Base-by-base conservation (phyloP, 1,284 basidiomycete species). In the Ustilago lituana region DNA sequence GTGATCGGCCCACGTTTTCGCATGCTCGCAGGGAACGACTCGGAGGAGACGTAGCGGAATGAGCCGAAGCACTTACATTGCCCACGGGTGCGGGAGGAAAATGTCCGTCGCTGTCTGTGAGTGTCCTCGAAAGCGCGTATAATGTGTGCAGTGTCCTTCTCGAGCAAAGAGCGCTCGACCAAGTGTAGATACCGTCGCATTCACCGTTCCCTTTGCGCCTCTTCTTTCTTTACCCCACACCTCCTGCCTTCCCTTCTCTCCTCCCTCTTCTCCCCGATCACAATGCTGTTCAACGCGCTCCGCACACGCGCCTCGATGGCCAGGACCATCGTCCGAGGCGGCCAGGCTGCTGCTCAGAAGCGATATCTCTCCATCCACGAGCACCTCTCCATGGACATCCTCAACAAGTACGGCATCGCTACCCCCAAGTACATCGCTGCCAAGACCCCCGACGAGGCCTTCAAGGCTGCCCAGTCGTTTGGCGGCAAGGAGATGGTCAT, bases 281-380 rank as follows among this genome's bases (percentile, higher is more conserved):
- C 6, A 9, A 72, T 71, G 58, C 27, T 59, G 48, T 61, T 79
- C 62, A 77, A 73, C 68, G 47, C 66, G 26, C 68, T 78, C 35
- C 76, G 74, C 24, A 68, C 71, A 40, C 67, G 70, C 51, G 72
- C 72, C 51, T 50, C 71, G 20, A 54, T 70, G 55, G 74, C 75
- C 33, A 51, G 61, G 29, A 60, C 73, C 54, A 54, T 74, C 45
- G 63, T 75, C 46, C 69, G 73, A 4, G 53, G 60, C 35, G 65
- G 61, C 23, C 48, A 59, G 19, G 62, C 59, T 23, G 64, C 63
- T 22, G 63, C 63, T 8, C 93, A 95, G 87, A 92, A 87, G 85
- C 92, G 95, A 77, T 91, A 90, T 84, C 88, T 98, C 79, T 96
- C 93, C 43, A 95, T 99, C 81, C 95, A 99, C 85, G 95, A 99